phyloP scores from a whole-genome alignment of 2,329 filamentous ascomycete genomes.

The Colletotrichum sp. region DNA sequence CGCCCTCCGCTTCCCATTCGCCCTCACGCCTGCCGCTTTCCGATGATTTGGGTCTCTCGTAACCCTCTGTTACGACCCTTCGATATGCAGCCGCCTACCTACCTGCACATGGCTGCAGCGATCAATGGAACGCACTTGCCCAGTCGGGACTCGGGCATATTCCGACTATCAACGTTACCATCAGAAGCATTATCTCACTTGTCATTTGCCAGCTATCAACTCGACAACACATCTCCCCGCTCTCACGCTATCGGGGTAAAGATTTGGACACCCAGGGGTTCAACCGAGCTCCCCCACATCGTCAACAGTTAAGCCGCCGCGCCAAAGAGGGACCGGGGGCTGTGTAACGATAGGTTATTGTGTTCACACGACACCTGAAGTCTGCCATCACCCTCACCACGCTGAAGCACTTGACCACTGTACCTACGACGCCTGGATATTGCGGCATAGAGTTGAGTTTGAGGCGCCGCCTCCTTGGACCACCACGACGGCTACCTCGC shows the following conservation, averaged over 20 bases:
- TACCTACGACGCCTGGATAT: slow-evolving; percentile 7
- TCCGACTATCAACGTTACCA: slow-evolving; percentile 11
- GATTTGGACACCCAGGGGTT: background rate
- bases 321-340: slow-evolving; percentile 3
- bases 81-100: background rate
- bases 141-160: slow-evolving; percentile 15
- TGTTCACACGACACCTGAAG: background rate
- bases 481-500: background rate
- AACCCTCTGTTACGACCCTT: background rate
- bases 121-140: background rate
- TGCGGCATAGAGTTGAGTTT: background rate
- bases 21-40: background rate
- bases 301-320: background rate
- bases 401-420: background rate
- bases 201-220: background rate
- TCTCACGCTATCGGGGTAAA: slow-evolving; percentile 5
- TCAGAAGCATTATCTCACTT: background rate
- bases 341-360: background rate
- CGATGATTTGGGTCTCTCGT: background rate
- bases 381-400: background rate
- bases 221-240: background rate
- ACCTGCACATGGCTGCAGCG: background rate
- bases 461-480: background rate
- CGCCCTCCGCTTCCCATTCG: background rate
- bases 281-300: background rate